phyloP scores from a whole-genome alignment of 768 basidiomycete genomes.

The Xerocomellus intermedius region DNA sequence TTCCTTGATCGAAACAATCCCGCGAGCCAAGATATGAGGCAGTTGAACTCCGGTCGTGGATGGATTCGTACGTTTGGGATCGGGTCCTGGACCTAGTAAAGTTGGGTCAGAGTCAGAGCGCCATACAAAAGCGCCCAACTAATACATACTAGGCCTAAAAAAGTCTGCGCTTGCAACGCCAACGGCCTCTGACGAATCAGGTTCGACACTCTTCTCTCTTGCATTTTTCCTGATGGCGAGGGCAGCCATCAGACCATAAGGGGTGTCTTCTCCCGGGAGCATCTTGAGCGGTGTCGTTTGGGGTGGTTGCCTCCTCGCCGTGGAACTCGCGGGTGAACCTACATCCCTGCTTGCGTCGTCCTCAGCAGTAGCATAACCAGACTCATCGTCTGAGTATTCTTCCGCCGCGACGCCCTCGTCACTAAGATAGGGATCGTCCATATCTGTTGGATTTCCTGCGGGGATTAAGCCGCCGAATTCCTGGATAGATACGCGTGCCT shows the following conservation, averaged over 20 bases:
- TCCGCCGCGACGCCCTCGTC: constrained; percentile 36
- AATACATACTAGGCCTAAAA: constrained; percentile 57
- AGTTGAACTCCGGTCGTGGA: constrained; percentile 45
- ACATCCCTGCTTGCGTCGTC: constrained; percentile 22
- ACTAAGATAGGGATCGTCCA: constrained; percentile 35
- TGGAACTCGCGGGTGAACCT: constrained; percentile 32
- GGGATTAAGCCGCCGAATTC: constrained; percentile 69
- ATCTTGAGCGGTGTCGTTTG: constrained; percentile 48
- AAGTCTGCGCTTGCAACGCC: constrained; percentile 70
- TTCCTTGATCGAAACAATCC: constrained; percentile 61
- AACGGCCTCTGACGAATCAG: constrained; percentile 46
- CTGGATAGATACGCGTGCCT: constrained; percentile 65
- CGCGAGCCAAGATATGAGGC: constrained; percentile 64
- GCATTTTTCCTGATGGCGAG: constrained; percentile 48
- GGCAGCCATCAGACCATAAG: constrained; percentile 76
- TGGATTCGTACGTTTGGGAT: constrained; percentile 39
- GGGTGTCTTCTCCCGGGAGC: constrained; percentile 59
- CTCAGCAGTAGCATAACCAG: constrained; percentile 26
- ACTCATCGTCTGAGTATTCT: constrained; percentile 37
- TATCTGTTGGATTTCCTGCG: constrained; percentile 56
- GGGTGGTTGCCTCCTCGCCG: constrained; percentile 39
- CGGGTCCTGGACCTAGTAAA: constrained; percentile 40
- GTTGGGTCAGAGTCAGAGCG: not conserved
- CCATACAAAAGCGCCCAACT: not conserved
- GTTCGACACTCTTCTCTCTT: constrained; percentile 43